Conservation (phyloP, 2,329 filamentous ascomycete genomes). For the Tricladium varicosporioides region DNA sequence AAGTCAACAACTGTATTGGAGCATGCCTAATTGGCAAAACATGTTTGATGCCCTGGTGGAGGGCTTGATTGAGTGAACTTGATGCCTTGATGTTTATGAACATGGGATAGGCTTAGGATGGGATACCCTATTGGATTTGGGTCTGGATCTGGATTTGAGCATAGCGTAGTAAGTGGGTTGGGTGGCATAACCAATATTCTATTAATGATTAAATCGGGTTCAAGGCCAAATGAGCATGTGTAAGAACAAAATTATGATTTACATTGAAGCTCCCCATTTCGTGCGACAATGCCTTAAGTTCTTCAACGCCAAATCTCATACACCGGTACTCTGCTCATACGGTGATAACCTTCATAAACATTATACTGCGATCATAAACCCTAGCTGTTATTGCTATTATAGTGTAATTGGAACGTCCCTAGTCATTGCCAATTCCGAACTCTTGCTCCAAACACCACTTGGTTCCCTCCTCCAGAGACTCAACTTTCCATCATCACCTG, state of each 20-base stretch:
- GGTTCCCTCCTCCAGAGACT: constrained; percentile 56
- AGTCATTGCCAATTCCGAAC: constrained; percentile 32
- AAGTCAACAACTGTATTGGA: constrained; percentile 24
- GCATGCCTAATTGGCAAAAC: constrained; percentile 28
- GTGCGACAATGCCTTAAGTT: neutral
- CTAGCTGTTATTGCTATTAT: neutral
- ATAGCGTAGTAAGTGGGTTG: neutral
- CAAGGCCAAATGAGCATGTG: too few relatives aligned
- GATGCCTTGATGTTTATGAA: constrained; percentile 15
- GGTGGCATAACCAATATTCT: neutral
- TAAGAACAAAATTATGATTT: too few relatives aligned
- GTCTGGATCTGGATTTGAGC: constrained; percentile 5
- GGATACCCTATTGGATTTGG: neutral
- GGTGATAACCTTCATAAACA: too few relatives aligned
- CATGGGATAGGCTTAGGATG: constrained; percentile 4
- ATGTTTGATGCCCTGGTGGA: constrained; percentile 34
- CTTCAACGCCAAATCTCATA: neutral
- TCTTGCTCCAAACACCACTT: constrained; percentile 31
- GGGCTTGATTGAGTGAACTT: constrained; percentile 31
- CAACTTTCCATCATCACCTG: constrained; percentile 71
- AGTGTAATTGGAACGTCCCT: constrained; percentile 1
- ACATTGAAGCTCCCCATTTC: neutral
- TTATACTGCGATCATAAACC: neutral
- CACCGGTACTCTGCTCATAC: neutral
- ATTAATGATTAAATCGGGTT: neutral